These are phyloP conservation scores for Acidomyces sp. DNA, from an alignment of 495 filamentous ascomycete genomes.

Conservation along the genomic window DNA sequence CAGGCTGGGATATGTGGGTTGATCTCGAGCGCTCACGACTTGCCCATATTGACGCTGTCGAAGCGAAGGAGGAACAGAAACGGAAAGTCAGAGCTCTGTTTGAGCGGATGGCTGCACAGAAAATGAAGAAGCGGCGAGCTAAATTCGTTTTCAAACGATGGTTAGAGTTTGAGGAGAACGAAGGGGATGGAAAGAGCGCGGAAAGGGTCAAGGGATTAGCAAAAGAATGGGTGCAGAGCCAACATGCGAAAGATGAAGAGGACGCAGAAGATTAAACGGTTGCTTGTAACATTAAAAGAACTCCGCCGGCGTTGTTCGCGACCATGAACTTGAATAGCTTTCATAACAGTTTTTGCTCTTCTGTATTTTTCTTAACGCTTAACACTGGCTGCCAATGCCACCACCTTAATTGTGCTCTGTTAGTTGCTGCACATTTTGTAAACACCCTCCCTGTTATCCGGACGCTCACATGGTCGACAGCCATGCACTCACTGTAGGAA, in stretches of 20 bases:
- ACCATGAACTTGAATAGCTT: no score
- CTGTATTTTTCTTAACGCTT: no score
- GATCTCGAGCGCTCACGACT: conserved; percentile 53
- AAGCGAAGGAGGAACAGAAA: conserved; percentile 44
- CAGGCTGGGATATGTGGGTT: conserved; percentile 83
- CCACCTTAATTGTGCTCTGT: no score
- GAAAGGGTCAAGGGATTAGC: conserved; percentile 24
- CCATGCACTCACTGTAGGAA: no score
- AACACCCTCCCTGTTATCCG: no score
- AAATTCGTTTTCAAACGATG: conserved; percentile 28
- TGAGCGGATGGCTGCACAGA: conserved; percentile 60
- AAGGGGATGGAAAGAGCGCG: conserved; percentile 23
- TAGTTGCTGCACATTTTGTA: no score
- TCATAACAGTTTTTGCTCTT: no score
- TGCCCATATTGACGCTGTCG: neutral
- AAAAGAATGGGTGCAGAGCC: conserved; percentile 20
- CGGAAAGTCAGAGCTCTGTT: conserved; percentile 63
- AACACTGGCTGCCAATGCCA: no score
- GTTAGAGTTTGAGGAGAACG: conserved; percentile 28
- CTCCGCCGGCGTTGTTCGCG: no score
- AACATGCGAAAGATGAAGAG: conserved; percentile 20
- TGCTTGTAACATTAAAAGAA: no score
- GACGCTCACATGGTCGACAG: no score
- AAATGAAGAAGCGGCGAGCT: conserved; percentile 34
- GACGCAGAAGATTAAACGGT: conserved; percentile 10